These are phyloP conservation scores for Monilinia laxa DNA, from an alignment of 2,329 filamentous ascomycete genomes.

Conservation along the genomic window DNA sequence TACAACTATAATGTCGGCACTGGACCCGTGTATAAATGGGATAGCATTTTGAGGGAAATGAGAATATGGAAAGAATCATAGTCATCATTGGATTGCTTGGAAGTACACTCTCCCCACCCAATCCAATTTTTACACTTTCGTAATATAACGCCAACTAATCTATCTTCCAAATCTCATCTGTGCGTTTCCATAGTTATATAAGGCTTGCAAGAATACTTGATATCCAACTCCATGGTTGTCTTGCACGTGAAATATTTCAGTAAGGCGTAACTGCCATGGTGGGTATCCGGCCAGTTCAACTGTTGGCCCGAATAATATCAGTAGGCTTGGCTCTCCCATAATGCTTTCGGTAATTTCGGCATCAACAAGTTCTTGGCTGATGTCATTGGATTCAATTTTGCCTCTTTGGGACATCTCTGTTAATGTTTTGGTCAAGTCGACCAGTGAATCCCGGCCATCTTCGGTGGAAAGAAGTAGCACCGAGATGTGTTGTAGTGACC, in stretches of 20 bases:
- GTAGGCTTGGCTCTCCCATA: slow-evolving; percentile 84
- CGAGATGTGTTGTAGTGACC: slow-evolving; percentile 46
- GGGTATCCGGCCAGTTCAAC: slow-evolving; percentile 89
- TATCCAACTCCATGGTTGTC: slow-evolving; percentile 87
- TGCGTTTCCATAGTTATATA: slow-evolving; percentile 81
- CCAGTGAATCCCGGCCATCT: slow-evolving; percentile 88
- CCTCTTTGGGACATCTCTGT: slow-evolving; percentile 91
- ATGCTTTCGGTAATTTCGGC: slow-evolving; percentile 78
- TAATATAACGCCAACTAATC: slow-evolving; percentile 18
- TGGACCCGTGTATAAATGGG: slow-evolving; percentile 69
- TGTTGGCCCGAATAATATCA: slow-evolving; percentile 82
- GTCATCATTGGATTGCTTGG: slow-evolving; percentile 21
- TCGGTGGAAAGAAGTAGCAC: slow-evolving; percentile 82
- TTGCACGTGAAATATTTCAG: slow-evolving; percentile 81
- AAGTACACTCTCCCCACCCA: slow-evolving; percentile 14
- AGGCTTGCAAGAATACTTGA: slow-evolving; percentile 82
- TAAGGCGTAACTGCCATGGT: slow-evolving; percentile 92
- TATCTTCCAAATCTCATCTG: slow-evolving; percentile 70
- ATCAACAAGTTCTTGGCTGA: slow-evolving; percentile 82
- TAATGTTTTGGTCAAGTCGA: slow-evolving; percentile 91
- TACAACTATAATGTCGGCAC: slow-evolving; percentile 79
- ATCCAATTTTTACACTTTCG: slow-evolving; percentile 3
- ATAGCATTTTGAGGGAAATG: slow-evolving; percentile 51
- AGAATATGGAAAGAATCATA: slow-evolving; percentile 34
- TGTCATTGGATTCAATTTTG: slow-evolving; percentile 78